Evolutionary conservation across 495 filamentous ascomycete genomes (phyloP), one percentile per base, ranked within the genome.

Genomic region (Chaetomium fimeti): DNA sequence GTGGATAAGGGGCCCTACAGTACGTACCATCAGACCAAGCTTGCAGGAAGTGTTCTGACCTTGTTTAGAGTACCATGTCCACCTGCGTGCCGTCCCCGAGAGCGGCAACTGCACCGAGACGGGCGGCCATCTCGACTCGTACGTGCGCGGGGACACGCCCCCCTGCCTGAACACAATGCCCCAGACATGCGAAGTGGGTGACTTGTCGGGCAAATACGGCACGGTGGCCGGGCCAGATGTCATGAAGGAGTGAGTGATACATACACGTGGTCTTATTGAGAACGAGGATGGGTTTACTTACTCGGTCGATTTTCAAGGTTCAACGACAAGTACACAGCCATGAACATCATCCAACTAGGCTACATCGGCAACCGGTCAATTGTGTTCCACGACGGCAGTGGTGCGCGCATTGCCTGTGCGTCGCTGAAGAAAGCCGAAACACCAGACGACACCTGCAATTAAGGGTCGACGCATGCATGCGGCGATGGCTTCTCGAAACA

Each of bases 171-270:
- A 77, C 15, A 74, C 75, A 15, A 68, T 76, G 54, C 89, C 91
- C 2, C 67, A 85, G 65, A 88, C 84, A 0, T 96, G 91, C 75
- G 86, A 94, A 75, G 85, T 91, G 25, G 91, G 91, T 52, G 91
- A 96, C 76, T 73, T 94, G 48, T 83, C 85, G 49, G 92, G 92
- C 61, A 96, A 95, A 79, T 86, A 93, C 63, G 89, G 88, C 47
- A 82, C 82, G 54, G 84, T 91, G 66, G 75, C 75, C 2, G 73
- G 81, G 28, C 74, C 78, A 20, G 54, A 27, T 25, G 74, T 72
- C 45, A 49, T 65, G 6, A 85, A 77, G 74, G 69, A 60, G 29
- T 73, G 48, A 71, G 69, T 66, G 22, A 20, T 36, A 36, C 32
- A 61, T 3, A 5, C 12, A 36, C 29, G 11, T 36, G 45, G 40